Conservation (phyloP, 208 protist genomes). For the Crithidia thermophila region DNA sequence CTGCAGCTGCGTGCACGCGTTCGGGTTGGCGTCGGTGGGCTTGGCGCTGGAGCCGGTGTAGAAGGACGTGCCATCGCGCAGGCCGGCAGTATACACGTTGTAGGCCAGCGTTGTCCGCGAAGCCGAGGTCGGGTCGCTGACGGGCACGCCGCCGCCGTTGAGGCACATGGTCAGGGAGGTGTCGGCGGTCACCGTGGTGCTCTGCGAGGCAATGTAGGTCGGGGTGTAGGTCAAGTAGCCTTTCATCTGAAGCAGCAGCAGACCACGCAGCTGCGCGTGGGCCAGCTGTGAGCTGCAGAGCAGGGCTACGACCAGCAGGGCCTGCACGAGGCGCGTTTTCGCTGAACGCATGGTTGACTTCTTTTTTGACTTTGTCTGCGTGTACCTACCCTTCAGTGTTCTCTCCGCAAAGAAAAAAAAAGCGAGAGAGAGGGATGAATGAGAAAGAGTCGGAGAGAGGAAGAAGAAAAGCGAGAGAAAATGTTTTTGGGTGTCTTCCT, state of each 20-base stretch:
- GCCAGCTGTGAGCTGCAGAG: constrained; percentile 12
- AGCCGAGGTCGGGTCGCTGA: constrained; percentile 16
- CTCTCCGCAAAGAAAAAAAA: neutral
- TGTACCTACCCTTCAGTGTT: neutral
- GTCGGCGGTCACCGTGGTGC: constrained; percentile 4
- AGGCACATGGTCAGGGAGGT: constrained; percentile 16
- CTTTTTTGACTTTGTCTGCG: neutral
- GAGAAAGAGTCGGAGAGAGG: constrained; percentile 1
- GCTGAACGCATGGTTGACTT: neutral
- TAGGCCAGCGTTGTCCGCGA: constrained; percentile 20
- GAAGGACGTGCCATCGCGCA: constrained; percentile 13
- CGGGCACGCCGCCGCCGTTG: constrained; percentile 24
- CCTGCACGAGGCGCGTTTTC: neutral
- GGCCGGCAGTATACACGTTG: constrained; percentile 6
- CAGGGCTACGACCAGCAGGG: constrained; percentile 18
- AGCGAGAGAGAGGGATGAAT: neutral
- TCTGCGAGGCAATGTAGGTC: neutral
- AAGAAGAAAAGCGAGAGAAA: neutral
- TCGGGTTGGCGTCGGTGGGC: constrained; percentile 10
- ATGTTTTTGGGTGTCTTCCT: neutral
- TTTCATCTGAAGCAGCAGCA: constrained; percentile 31
- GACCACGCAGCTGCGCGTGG: constrained; percentile 18
- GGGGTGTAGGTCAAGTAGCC: constrained; percentile 20
- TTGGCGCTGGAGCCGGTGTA: constrained; percentile 36
- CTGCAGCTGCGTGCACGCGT: constrained; percentile 12